phyloP scores from a whole-genome alignment of 495 filamentous ascomycete genomes.

The Aspergillus leporis region DNA sequence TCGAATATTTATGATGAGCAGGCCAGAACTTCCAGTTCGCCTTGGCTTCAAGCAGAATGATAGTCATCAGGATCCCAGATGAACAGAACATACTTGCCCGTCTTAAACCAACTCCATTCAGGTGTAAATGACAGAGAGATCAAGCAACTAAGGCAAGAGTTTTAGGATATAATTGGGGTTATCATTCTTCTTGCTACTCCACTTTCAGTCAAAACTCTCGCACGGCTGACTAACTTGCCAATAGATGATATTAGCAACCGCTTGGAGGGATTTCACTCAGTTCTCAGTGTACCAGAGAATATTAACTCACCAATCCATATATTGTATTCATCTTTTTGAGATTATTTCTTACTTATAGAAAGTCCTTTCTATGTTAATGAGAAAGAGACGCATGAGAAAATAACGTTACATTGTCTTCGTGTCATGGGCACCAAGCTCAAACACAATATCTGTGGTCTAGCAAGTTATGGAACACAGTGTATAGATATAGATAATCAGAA shows the following conservation, averaged over 20 bases:
- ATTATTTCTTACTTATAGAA: conserved; percentile 22
- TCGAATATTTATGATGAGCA: conserved; percentile 41
- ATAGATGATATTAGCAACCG: no score
- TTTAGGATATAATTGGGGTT: conserved; percentile 25
- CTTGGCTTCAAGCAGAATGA: conserved; percentile 28
- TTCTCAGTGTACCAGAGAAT: conserved; percentile 29
- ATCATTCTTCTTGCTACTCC: conserved; percentile 30
- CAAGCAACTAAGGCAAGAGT: conserved; percentile 20
- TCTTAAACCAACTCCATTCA: conserved; percentile 25
- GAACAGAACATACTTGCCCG: conserved; percentile 28
- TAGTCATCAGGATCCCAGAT: conserved; percentile 16
- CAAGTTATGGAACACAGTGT: conserved; percentile 21
- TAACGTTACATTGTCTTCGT: conserved; percentile 1
- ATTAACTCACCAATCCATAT: conserved; percentile 12
- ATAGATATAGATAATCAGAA: conserved; percentile 23
- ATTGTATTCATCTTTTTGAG: conserved; percentile 27
- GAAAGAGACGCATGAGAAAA: conserved; percentile 6
- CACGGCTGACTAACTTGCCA: conserved; percentile 13
- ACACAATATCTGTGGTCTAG: conserved; percentile 38
- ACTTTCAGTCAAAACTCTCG: conserved; percentile 21
- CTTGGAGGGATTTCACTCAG: no score
- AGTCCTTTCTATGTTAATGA: conserved; percentile 31
- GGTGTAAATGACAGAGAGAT: conserved; percentile 10
- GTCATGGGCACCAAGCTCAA: conserved; percentile 28
- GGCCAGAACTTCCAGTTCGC: conserved; percentile 47